Base-by-base conservation (phyloP, 2,329 filamentous ascomycete species). In the Pyrenophora teres region DNA sequence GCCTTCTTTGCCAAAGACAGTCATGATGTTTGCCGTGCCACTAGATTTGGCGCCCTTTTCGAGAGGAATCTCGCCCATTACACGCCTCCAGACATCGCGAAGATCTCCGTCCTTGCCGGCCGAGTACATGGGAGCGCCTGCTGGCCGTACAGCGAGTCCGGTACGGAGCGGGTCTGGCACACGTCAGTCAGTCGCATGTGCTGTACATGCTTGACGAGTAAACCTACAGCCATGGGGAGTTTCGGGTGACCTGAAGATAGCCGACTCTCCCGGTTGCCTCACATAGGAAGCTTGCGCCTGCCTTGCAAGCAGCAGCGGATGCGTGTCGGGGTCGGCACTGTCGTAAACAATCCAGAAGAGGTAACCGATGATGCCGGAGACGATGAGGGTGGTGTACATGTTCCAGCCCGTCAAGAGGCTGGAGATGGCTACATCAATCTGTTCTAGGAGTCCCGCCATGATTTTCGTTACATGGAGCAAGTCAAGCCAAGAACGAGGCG, bases 241-340 rank as follows among this genome's bases (percentile, higher is more conserved):
- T 54, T 91, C 88, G 52, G 90, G 85, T n/a, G 89, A 90, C 52
- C 94, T 83, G 75, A 93, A 96, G 54, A 91, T 78, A 40, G 94
- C 87, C 35, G 91, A 96, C 75, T 97, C 89, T 61, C 90, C 88
- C 51, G 89, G 84, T 63, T 93, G 86, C 63, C 94, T 84, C 46
- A 97, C 88, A 10, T 87, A 84, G 7, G 90, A 89, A 43, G 88
- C 82, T 58, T 87, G 81, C 2, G 91, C 85, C 79, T 97, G 94
- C 46, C 93, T 85, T 48, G 90, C 89, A 23, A 99, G 86, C 40
- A 97, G 83, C 74, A 96, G 87, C 30, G 94, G 93, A 74, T 97
- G 94, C 4, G 89, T 88, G 77, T 99, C 94, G 5, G 94, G 89
- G 46, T 97, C 93, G 54, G 85, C 83, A 43, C 84, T 82, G 55